These are phyloP conservation scores for Parsonsia alboflavescens DNA, from an alignment of 257 asterid genomes.

Conservation along the genomic window DNA sequence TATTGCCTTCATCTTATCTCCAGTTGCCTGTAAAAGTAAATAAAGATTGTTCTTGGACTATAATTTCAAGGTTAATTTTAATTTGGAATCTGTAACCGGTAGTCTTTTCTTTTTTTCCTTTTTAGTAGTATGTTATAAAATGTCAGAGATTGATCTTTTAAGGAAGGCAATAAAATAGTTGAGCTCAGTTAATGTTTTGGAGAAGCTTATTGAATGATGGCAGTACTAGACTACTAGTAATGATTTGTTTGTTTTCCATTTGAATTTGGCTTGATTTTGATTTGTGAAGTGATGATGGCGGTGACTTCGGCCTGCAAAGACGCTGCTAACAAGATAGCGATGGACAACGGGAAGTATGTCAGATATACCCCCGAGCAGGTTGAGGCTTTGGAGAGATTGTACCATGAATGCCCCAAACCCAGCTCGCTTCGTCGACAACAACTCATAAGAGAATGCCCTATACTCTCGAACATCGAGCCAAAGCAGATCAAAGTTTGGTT, in stretches of 20 bases:
- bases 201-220: not conserved
- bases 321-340: slow-evolving; percentile 44
- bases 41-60: not conserved
- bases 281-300: slow-evolving; percentile 73
- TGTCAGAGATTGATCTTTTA: not conserved
- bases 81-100: not conserved
- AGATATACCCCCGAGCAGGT: slow-evolving; percentile 99
- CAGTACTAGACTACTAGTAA: too few species aligned
- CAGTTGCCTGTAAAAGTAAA: slow-evolving; percentile 3
- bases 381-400: slow-evolving; percentile 87
- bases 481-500: slow-evolving; percentile 99
- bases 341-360: slow-evolving; percentile 90
- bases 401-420: slow-evolving; percentile 94
- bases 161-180: not conserved
- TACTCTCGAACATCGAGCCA: slow-evolving; percentile 88
- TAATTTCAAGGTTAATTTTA: not conserved
- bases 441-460: slow-evolving; percentile 83
- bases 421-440: slow-evolving; percentile 94
- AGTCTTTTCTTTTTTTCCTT: not conserved
- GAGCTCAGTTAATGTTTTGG: not conserved
- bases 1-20: not conserved
- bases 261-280: slow-evolving; percentile 12
- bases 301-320: slow-evolving; percentile 73
- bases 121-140: not conserved
- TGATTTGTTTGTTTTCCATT: not conserved